Percentiles rank a stretch among this genome's conserved stretches.
Conservation (phyloP, 805 yeast genomes). For the Wickerhamomyces alni region DNA sequence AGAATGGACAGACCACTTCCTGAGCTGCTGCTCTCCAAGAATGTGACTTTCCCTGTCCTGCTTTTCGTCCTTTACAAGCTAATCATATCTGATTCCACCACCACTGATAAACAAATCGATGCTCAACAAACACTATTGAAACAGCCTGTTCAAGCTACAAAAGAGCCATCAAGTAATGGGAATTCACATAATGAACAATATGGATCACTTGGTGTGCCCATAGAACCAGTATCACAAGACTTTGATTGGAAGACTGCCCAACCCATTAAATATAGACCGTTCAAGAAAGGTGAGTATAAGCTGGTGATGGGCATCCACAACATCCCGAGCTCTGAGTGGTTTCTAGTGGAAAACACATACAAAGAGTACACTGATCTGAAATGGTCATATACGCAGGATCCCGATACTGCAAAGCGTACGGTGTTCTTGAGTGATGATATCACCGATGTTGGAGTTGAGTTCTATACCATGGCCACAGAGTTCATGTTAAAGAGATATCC, state of each 20-base stretch:
- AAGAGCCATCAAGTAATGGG: background rate
- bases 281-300: conserved; percentile 52
- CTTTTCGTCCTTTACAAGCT: conserved; percentile 1
- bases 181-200: background rate
- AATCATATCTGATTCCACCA: background rate
- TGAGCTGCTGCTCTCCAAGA: background rate
- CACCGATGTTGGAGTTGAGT: conserved; percentile 16
- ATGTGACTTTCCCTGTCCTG: background rate
- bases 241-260: conserved; percentile 38
- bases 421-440: conserved; percentile 27
- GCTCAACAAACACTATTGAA: background rate
- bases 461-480: conserved; percentile 17
- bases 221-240: conserved; percentile 27
- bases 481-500: conserved; percentile 22
- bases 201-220: conserved; percentile 1
- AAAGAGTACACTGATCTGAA: conserved; percentile 37
- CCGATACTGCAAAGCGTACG: conserved; percentile 27
- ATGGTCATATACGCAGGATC: conserved; percentile 26
- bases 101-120: background rate
- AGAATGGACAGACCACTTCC: background rate
- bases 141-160: background rate
- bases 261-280: conserved; percentile 50
- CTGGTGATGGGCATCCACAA: conserved; percentile 58
- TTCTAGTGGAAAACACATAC: conserved; percentile 59
- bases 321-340: conserved; percentile 45